These are phyloP conservation scores for Vigna nakashimae DNA, from an alignment of 306 rosid genomes.

Conservation along the genomic window DNA sequence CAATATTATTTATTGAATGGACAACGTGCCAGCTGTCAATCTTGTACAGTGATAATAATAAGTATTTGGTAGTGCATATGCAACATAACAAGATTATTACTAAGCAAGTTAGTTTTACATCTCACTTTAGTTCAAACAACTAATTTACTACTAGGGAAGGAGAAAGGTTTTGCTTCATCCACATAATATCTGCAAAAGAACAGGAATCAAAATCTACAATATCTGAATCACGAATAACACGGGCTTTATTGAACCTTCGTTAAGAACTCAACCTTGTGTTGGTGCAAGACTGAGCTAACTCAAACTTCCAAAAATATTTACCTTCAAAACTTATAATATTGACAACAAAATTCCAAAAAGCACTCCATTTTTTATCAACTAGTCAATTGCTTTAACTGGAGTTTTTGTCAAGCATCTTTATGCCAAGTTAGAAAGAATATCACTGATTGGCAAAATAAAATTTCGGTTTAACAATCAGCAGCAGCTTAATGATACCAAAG, in stretches of 20 bases:
- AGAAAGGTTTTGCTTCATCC: neutral
- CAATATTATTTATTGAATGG: neutral
- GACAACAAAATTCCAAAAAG: neutral
- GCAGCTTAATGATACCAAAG: neutral
- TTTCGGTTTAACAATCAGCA: neutral
- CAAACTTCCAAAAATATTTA: neutral
- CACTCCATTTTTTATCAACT: slow-evolving; percentile 5
- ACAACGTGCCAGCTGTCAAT: neutral
- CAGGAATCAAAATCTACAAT: neutral
- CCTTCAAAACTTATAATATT: neutral
- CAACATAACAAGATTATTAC: slow-evolving; percentile 5
- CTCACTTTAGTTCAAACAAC: neutral
- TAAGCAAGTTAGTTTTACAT: neutral
- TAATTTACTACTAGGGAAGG: neutral
- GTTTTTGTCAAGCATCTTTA: neutral
- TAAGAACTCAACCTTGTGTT: neutral
- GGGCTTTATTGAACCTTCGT: slow-evolving; percentile 14
- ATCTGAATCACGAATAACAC: neutral
- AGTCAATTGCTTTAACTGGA: slow-evolving; percentile 1
- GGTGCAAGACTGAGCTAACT: slow-evolving; percentile 6
- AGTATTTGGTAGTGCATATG: slow-evolving; percentile 14
- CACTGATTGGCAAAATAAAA: neutral
- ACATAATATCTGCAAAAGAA: slow-evolving; percentile 16
- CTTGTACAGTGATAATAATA: neutral
- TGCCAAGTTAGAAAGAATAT: slow-evolving; percentile 8